Base-by-base conservation (phyloP, 2,329 filamentous ascomycete genomes). In the Phaeosphaeria sp. region DNA sequence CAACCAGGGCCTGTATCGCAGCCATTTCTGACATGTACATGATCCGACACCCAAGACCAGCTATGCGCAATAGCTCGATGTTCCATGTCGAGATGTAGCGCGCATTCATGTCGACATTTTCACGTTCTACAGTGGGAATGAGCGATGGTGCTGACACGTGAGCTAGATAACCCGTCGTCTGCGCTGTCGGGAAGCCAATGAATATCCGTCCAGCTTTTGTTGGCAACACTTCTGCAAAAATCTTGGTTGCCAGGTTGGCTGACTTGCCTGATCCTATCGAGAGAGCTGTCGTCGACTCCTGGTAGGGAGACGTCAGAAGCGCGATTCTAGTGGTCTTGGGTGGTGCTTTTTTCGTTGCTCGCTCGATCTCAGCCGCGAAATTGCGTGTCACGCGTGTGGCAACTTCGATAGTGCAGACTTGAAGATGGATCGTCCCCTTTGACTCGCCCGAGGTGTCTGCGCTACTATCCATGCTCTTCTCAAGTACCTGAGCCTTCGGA, bases 31-130 rank as follows among this genome's bases (percentile, higher is more conserved):
- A 89, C 9, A 88, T 84, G 79, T 96, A 99, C 1, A 93, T 91
- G 62, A 99, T 86, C 49, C 95, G 88, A 59, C 92, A 91, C 63
- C 96, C 89, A 64, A 99, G 93, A 42, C 95, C 95, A 18, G 94
- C 92, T 27, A 93, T 91, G 44, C 94, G 87, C 40, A 99, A 83
- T 83, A 99, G 91, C 74, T 98, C 95, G 21, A 92, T 84, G 69
- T 99, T 99, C 96, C 95, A 99, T 17, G 89, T 92, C 61, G 93
- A 89, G 17, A 99, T 94, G 83, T 93, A 97, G 55, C 93, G 88
- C 17, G 95, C 96, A 74, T 99, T 98, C 61, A 99, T 83, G 76
- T 99, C 95, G 56, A 99, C 97, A 53, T 92, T 95, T 74, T 99
- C 95, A 73, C 95, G 88, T 77, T 99, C 95, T 2, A 99, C 96